Conservation (phyloP, 805 yeast genomes). For the Wickerhamiella nectarea region DNA sequence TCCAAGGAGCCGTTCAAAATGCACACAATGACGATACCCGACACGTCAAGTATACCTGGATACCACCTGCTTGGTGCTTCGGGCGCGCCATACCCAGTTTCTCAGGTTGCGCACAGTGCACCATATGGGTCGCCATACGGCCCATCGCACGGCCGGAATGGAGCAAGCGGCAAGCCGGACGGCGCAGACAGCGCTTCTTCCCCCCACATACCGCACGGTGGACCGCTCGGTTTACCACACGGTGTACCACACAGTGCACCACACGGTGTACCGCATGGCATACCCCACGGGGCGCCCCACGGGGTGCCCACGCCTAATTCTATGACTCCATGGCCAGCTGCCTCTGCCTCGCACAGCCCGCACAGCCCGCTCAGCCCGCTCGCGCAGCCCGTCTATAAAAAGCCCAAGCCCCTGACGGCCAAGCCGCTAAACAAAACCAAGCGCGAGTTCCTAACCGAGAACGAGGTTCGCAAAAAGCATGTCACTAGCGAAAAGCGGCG, state of each 20-base stretch:
- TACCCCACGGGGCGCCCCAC: not conserved
- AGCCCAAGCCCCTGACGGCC: not conserved
- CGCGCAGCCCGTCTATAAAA: not conserved
- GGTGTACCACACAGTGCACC: not conserved
- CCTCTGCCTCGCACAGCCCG: too few relatives aligned
- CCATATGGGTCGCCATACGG: too few relatives aligned
- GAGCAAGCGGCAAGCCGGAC: too few relatives aligned
- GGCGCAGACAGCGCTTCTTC: not conserved
- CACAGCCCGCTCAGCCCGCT: too few relatives aligned
- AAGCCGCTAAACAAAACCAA: too few relatives aligned
- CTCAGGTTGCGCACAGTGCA: too few relatives aligned
- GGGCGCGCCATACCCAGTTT: not conserved
- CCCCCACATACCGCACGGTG: too few relatives aligned
- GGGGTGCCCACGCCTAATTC: too few relatives aligned
- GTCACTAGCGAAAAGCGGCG: conserved; percentile 30
- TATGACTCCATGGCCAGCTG: too few relatives aligned
- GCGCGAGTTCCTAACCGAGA: conserved; percentile 24
- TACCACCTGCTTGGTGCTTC: too few relatives aligned
- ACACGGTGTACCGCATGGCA: not conserved
- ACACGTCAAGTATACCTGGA: not conserved
- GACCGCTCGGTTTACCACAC: too few relatives aligned
- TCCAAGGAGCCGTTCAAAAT: not conserved
- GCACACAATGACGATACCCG: not conserved
- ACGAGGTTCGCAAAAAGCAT: conserved; percentile 29
- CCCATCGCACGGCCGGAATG: too few relatives aligned